A percentile compares a stretch with the other conserved stretches of the same genome.
Evolutionary conservation across 2,329 filamentous ascomycete genomes (phyloP).

Genomic region (Pseudogymnoascus sp.): DNA sequence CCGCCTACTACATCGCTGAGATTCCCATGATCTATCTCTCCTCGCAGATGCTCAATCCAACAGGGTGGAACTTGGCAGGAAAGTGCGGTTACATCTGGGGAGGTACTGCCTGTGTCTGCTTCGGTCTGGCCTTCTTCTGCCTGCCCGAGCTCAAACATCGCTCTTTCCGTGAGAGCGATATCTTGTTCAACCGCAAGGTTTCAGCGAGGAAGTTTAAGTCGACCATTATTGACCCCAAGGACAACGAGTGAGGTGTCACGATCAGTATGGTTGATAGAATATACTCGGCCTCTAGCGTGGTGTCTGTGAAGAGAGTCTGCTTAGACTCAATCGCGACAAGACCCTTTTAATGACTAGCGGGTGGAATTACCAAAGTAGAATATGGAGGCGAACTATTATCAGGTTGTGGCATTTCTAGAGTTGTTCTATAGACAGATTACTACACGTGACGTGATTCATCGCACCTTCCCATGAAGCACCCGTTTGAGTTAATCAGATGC

Average conservation of each 20-base stretch:
- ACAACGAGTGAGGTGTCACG: slow-evolving; percentile 45
- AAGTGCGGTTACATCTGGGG: slow-evolving; percentile 42
- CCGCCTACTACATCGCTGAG: slow-evolving; percentile 25
- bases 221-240: slow-evolving; percentile 47
- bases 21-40: slow-evolving; percentile 23
- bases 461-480: not conserved
- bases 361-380: too few species aligned
- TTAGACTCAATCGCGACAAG: not conserved
- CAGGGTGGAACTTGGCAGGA: slow-evolving; percentile 33
- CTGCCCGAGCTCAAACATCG: slow-evolving; percentile 49
- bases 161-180: slow-evolving; percentile 37
- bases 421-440: not conserved
- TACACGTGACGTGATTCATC: not conserved
- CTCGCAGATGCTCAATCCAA: slow-evolving; percentile 35
- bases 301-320: not conserved
- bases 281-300: not conserved
- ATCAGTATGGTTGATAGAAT: not conserved
- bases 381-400: too few species aligned
- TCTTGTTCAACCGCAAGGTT: slow-evolving; percentile 32
- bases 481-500: not conserved
- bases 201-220: slow-evolving; percentile 34
- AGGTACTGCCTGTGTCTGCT: slow-evolving; percentile 48
- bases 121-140: slow-evolving; percentile 39
- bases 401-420: not conserved
- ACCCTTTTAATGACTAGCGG: too few species aligned